Evolutionary conservation across 805 yeast species (phyloP).

Genomic region (Spathaspora sp.): DNA sequence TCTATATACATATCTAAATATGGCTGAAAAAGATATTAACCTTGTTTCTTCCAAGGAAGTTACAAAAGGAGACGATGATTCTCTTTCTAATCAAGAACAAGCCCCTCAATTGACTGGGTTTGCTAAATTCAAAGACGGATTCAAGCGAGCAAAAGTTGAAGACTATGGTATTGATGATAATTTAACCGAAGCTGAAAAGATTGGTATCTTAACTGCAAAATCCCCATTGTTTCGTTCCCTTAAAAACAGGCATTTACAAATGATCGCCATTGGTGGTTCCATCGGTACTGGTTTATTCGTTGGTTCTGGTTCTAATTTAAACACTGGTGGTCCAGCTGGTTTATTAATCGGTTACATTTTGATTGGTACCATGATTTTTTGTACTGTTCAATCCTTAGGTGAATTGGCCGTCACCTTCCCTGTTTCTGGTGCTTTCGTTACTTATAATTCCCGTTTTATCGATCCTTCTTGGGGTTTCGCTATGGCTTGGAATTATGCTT

Average conservation of each 20-base stretch:
- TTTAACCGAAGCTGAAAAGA: slow-evolving; percentile 20
- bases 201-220: slow-evolving; percentile 38
- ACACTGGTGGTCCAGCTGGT: slow-evolving; percentile 72
- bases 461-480: slow-evolving; percentile 65
- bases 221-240: slow-evolving; percentile 49
- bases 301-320: slow-evolving; percentile 63
- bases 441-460: slow-evolving; percentile 55
- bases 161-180: slow-evolving; percentile 39
- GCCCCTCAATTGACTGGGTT: slow-evolving; percentile 13
- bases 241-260: slow-evolving; percentile 65
- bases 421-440: slow-evolving; percentile 61
- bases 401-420: slow-evolving; percentile 62
- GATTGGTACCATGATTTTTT: slow-evolving; percentile 52
- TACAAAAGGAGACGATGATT: slow-evolving; percentile 20
- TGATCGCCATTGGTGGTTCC: slow-evolving; percentile 82
- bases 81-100: slow-evolving; percentile 7
- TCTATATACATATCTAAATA: slow-evolving; percentile 5
- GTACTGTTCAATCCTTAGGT: slow-evolving; percentile 56
- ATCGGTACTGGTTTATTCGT: slow-evolving; percentile 83
- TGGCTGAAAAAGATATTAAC: slow-evolving; percentile 41
- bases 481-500: slow-evolving; percentile 40
- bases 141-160: slow-evolving; percentile 26
- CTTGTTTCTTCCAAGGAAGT: slow-evolving; percentile 36
- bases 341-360: slow-evolving; percentile 50
- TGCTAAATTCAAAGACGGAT: slow-evolving; percentile 14